These are phyloP conservation scores for Neoascochyta sp. DNA, from an alignment of 2,329 filamentous ascomycete genomes.

Conservation along the genomic window DNA sequence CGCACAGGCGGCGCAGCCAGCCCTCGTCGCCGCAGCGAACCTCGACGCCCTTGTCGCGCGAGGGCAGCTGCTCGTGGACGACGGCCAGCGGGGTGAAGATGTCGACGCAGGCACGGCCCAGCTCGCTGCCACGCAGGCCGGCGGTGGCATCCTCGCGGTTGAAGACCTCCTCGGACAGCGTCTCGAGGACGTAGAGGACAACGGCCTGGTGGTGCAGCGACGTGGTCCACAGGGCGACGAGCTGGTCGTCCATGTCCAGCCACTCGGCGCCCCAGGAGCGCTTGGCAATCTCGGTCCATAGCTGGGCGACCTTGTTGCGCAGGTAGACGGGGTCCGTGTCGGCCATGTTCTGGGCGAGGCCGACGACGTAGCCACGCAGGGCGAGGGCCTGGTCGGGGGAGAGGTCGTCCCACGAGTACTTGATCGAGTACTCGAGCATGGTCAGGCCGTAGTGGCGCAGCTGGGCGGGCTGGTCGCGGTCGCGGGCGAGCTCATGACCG, in stretches of 20 bases:
- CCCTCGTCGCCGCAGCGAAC: constrained; percentile 78
- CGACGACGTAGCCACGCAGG: constrained; percentile 72
- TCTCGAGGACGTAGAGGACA: constrained; percentile 84
- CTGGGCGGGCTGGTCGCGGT: constrained; percentile 69
- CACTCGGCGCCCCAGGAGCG: constrained; percentile 88
- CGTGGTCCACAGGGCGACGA: constrained; percentile 73
- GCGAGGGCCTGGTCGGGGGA: constrained; percentile 62
- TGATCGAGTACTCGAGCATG: constrained; percentile 83
- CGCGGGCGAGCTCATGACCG: constrained; percentile 77
- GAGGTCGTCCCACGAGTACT: constrained; percentile 77
- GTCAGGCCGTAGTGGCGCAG: constrained; percentile 93
- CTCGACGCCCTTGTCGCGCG: constrained; percentile 63
- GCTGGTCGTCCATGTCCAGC: constrained; percentile 86
- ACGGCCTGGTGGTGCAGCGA: constrained; percentile 71
- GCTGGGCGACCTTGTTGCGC: constrained; percentile 86
- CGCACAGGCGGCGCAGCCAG: constrained; percentile 76
- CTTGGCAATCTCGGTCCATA: constrained; percentile 95
- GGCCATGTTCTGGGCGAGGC: constrained; percentile 69
- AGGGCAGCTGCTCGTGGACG: constrained; percentile 71
- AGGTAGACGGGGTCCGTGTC: constrained; percentile 75
- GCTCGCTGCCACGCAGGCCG: constrained; percentile 72
- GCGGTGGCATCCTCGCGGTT: constrained; percentile 84
- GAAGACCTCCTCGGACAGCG: constrained; percentile 90
- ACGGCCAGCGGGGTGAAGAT: constrained; percentile 81
- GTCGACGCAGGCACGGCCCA: constrained; percentile 88